Conservation (phyloP, 345 rosid genomes). For the Cochlearia excelsa region DNA sequence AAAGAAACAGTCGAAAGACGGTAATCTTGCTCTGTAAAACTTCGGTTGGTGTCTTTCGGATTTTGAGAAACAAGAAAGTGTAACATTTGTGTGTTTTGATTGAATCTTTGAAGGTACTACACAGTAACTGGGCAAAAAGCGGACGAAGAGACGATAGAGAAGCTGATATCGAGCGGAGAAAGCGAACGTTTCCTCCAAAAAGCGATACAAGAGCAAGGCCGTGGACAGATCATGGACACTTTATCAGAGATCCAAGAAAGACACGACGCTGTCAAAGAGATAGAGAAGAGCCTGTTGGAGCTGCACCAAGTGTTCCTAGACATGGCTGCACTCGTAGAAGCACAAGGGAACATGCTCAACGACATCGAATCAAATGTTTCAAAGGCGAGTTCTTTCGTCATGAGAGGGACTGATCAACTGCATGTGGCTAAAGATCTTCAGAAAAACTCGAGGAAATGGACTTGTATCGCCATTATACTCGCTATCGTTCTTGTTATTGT, state of each 20-base stretch:
- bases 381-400: constrained; percentile 62
- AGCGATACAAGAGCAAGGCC: constrained; percentile 58
- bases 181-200: constrained; percentile 76
- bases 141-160: constrained; percentile 65
- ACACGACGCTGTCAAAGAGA: constrained; percentile 39
- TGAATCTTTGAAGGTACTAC: constrained; percentile 46
- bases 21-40: constrained; percentile 3
- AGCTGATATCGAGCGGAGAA: constrained; percentile 73
- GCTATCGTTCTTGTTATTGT: constrained; percentile 35
- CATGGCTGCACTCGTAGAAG: no score
- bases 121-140: constrained; percentile 76
- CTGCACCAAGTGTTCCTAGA: no score
- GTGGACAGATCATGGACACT: constrained; percentile 47
- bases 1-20: constrained; percentile 72
- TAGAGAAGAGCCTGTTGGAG: no score
- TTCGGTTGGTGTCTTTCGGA: no score
- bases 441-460: constrained; percentile 64
- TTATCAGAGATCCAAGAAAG: constrained; percentile 80
- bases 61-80: not conserved
- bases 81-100: not conserved
- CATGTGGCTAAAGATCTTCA: constrained; percentile 53
- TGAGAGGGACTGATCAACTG: constrained; percentile 54
- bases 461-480: constrained; percentile 48
- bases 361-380: constrained; percentile 77
- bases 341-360: constrained; percentile 51